Percentiles rank a stretch among this genome's conserved stretches.
Evolutionary conservation across 805 yeast genomes (phyloP).

Genomic region (Pichia deserticola): DNA sequence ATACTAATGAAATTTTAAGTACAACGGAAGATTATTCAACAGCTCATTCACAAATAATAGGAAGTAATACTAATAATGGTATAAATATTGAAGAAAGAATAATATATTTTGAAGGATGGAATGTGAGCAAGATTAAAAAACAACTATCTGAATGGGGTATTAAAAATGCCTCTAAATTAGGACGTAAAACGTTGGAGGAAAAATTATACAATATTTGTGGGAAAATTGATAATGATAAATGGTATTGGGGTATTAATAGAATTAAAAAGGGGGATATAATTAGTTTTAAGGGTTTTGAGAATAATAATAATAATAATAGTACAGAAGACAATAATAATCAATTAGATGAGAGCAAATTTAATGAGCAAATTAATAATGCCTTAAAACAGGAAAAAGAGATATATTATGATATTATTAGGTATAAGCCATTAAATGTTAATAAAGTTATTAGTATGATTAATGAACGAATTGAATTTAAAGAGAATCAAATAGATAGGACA

Average conservation of each 20-base stretch:
- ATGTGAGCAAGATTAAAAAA: conserved; percentile 9
- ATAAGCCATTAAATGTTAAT: conserved; percentile 21
- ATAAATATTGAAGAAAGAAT: conserved; percentile 7
- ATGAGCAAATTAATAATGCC: conserved; percentile 13
- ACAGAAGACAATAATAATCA: neutral
- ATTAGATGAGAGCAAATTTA: conserved; percentile 10
- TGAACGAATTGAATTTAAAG: neutral
- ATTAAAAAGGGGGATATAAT: neutral
- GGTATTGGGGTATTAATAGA: conserved; percentile 3
- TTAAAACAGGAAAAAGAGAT: conserved; percentile 14
- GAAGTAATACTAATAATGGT: neutral
- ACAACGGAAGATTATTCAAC: neutral
- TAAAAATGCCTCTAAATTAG: conserved; percentile 24
- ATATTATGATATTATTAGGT: conserved; percentile 15
- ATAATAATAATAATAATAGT: conserved; percentile 5
- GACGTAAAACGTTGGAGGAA: conserved; percentile 1
- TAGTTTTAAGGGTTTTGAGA: conserved; percentile 3
- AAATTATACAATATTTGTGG: conserved; percentile 17
- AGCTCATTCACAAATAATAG: neutral
- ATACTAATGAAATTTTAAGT: too few species aligned
- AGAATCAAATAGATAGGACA: conserved; percentile 14
- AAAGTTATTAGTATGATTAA: conserved; percentile 11
- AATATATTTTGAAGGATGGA: conserved; percentile 7
- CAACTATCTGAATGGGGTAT: conserved; percentile 32
- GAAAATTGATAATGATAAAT: conserved; percentile 1